Evolutionary conservation across 2,329 filamentous ascomycete genomes (phyloP).

Genomic region (Colletotrichum ledebouriae): DNA sequence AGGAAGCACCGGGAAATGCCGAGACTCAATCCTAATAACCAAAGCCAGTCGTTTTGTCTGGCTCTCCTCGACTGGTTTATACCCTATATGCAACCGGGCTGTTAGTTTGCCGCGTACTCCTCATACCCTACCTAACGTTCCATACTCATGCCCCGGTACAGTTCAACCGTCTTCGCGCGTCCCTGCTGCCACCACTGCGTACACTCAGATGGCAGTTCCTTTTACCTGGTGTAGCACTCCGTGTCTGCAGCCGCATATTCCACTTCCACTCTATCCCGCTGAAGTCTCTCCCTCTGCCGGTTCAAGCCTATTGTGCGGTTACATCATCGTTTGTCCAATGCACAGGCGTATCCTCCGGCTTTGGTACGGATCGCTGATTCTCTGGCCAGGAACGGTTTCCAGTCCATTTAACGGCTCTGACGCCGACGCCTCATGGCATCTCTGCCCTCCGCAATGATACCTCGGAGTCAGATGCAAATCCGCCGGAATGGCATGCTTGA

Average conservation of each 20-base stretch:
- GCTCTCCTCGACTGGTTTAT: conserved; percentile 16
- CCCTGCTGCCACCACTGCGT: conserved; percentile 24
- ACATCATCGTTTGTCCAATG: conserved; percentile 28
- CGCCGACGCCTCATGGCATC: conserved; percentile 34
- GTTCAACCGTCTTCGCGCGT: conserved; percentile 17
- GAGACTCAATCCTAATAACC: conserved; percentile 26
- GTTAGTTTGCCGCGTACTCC: conserved; percentile 20
- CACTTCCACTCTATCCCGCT: conserved; percentile 10
- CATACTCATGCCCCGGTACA: conserved; percentile 12
- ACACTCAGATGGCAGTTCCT: conserved; percentile 6
- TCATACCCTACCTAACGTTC: conserved; percentile 18
- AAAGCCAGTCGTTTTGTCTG: conserved; percentile 18
- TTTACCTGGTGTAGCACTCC: conserved; percentile 26
- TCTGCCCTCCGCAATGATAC: conserved; percentile 58
- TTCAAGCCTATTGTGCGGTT: conserved; percentile 30
- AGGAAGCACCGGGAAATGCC: conserved; percentile 28
- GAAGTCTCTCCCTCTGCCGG: conserved; percentile 17
- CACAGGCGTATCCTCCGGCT: conserved; percentile 29
- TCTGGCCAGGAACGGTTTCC: conserved; percentile 29
- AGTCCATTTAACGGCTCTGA: conserved; percentile 29
- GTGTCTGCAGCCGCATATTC: conserved; percentile 35
- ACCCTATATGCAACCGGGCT: conserved; percentile 7
- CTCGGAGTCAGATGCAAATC: conserved; percentile 50
- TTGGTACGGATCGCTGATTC: conserved; percentile 33
- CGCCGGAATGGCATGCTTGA: conserved; percentile 37